These are phyloP conservation scores for Cotoneaster glaucophyllus DNA, from an alignment of 306 rosid genomes.

Conservation along the genomic window DNA sequence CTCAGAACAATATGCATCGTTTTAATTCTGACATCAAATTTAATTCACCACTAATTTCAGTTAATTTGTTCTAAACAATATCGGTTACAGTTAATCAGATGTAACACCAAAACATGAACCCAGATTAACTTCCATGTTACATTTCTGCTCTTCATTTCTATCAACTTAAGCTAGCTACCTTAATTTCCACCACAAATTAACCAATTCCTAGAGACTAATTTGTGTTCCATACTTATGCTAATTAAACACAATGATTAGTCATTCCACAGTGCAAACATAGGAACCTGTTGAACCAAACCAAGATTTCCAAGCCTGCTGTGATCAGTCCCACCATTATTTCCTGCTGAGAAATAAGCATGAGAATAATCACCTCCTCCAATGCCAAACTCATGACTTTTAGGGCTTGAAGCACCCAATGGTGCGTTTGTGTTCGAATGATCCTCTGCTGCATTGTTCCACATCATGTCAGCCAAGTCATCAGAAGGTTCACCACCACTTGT, in stretches of 20 bases:
- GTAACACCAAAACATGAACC: constrained; percentile 3
- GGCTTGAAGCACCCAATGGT: constrained; percentile 14
- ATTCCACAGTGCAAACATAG: constrained; percentile 85
- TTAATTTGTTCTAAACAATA: not conserved
- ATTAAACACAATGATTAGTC: constrained; percentile 19
- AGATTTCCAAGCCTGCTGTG: constrained; percentile 40
- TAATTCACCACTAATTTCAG: not conserved
- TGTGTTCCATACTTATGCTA: not conserved
- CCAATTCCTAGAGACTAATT: not conserved
- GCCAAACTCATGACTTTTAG: constrained; percentile 48
- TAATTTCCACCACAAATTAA: not conserved
- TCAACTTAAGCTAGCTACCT: constrained; percentile 7
- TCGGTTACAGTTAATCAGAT: not conserved
- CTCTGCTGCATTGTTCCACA: constrained; percentile 48
- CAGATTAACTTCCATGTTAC: not conserved
- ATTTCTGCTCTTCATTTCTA: not conserved
- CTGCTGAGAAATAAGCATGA: constrained; percentile 51
- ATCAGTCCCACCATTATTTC: constrained; percentile 46
- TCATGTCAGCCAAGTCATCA: constrained; percentile 46
- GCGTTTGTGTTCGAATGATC: constrained; percentile 8
- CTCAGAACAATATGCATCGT: not conserved
- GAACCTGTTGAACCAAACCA: constrained; percentile 65
- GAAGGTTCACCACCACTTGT: constrained; percentile 35
- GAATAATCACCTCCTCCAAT: constrained; percentile 48
- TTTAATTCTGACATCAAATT: not conserved